Percentiles rank a stretch among this genome's conserved stretches.
Evolutionary conservation across 176 grass and related monocot species (phyloP).

Genomic region (Eragrostis nindensis): DNA sequence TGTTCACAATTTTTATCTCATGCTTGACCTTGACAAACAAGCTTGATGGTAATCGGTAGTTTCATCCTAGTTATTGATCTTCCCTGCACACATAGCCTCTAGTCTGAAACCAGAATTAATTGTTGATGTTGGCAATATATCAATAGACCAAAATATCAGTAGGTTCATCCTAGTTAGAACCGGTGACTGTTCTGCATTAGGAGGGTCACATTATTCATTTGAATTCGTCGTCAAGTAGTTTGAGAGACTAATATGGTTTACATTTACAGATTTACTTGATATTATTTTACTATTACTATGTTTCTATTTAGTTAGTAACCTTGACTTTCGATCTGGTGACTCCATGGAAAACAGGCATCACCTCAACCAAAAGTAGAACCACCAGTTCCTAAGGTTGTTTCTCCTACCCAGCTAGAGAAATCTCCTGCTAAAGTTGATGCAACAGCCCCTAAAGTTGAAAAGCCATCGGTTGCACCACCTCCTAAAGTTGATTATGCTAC

Average conservation of each 20-base stretch:
- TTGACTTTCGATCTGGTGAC: constrained; percentile 36
- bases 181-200: too few species aligned
- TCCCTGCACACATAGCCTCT: not conserved
- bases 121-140: not conserved
- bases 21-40: constrained; percentile 26
- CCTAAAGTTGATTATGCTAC: constrained; percentile 90
- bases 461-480: constrained; percentile 52
- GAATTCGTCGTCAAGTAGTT: constrained; percentile 11
- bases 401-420: constrained; percentile 54
- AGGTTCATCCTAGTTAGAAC: too few species aligned
- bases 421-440: constrained; percentile 51
- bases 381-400: constrained; percentile 60
- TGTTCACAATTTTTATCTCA: constrained; percentile 11
- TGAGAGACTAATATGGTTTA: not conserved
- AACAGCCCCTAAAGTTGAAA: constrained; percentile 50
- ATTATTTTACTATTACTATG: constrained; percentile 6
- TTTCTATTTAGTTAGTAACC: constrained; percentile 11
- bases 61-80: constrained; percentile 19
- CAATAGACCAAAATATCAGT: not conserved
- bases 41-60: constrained; percentile 17
- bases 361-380: constrained; percentile 62
- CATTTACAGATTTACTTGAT: not conserved
- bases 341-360: constrained; percentile 52
- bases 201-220: constrained; percentile 8
- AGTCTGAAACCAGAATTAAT: not conserved